These are phyloP conservation scores for Manihot esculenta DNA, from an alignment of 441 rosid genomes.

Conservation along the genomic window DNA sequence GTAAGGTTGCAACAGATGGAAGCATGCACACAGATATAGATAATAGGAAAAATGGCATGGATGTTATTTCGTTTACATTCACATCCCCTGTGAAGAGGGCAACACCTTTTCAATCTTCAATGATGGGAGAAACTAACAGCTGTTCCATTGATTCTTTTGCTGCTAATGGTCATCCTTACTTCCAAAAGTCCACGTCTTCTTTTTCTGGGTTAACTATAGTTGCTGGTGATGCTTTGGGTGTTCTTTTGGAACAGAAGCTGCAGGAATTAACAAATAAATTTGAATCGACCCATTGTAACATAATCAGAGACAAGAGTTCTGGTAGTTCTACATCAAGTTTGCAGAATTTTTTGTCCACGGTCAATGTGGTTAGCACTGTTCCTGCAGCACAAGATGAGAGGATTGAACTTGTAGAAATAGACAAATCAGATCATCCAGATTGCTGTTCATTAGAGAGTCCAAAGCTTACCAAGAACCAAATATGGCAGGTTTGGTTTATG, in stretches of 20 bases:
- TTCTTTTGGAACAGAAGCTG: slow-evolving; percentile 79
- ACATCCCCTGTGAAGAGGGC: slow-evolving; percentile 69
- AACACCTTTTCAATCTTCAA: slow-evolving; percentile 27
- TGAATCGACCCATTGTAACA: slow-evolving; percentile 53
- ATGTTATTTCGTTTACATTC: slow-evolving; percentile 91
- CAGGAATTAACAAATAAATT: slow-evolving; percentile 63
- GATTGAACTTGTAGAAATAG: slow-evolving; percentile 40
- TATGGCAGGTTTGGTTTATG: slow-evolving; percentile 50
- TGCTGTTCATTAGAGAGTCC: slow-evolving; percentile 38
- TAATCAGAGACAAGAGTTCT: slow-evolving; percentile 44
- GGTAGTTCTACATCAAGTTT: slow-evolving; percentile 43
- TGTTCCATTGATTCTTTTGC: slow-evolving; percentile 26
- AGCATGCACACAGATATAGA: slow-evolving; percentile 26
- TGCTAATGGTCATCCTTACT: slow-evolving; percentile 24
- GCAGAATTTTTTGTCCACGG: slow-evolving; percentile 35
- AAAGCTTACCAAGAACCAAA: slow-evolving; percentile 30
- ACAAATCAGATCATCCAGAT: slow-evolving; percentile 30
- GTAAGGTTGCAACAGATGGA: slow-evolving; percentile 42
- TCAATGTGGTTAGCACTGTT: slow-evolving; percentile 28
- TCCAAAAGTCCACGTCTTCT: slow-evolving; percentile 24
- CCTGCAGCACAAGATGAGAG: slow-evolving; percentile 36
- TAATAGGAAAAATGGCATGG: slow-evolving; percentile 51
- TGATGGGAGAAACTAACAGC: slow-evolving; percentile 26
- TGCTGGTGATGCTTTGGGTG: slow-evolving; percentile 54
- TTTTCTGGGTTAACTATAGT: slow-evolving; percentile 44